Conservation (phyloP, 1,284 basidiomycete species). For the Irpex sp. region DNA sequence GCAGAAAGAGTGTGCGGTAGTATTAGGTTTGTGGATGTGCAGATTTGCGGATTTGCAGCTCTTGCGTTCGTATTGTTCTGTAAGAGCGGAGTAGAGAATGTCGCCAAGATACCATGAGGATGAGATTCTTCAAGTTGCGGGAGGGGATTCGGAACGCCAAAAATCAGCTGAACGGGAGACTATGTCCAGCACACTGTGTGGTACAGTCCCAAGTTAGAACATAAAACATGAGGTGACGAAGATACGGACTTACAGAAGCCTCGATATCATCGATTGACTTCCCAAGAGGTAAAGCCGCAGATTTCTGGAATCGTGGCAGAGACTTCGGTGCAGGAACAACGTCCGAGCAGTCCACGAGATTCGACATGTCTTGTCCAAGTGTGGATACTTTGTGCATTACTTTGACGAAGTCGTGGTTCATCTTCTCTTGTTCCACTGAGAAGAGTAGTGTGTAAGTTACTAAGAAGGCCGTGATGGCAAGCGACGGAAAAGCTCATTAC, state of each 20-base stretch:
- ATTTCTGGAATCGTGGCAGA: background rate
- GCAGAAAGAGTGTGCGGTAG: background rate
- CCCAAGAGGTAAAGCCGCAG: background rate
- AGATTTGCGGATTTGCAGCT: background rate
- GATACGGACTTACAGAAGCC: background rate
- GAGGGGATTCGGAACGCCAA: no score
- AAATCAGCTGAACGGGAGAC: background rate
- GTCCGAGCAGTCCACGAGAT: background rate
- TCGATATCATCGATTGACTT: background rate
- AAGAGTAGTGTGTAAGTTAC: background rate
- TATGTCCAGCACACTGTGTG: background rate
- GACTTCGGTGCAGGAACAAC: background rate
- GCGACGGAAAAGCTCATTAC: no score
- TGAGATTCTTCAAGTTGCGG: no score
- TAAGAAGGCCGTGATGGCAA: no score
- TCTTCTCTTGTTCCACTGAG: background rate
- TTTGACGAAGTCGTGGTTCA: background rate
- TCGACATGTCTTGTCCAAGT: background rate
- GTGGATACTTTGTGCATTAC: background rate
- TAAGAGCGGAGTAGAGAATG: no score
- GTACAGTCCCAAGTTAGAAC: background rate
- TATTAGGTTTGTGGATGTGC: background rate
- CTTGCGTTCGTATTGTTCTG: no score
- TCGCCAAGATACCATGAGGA: no score
- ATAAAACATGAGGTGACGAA: background rate